phyloP scores from a whole-genome alignment of 2,329 filamentous ascomycete species.

The Exserohilum rostratum region DNA sequence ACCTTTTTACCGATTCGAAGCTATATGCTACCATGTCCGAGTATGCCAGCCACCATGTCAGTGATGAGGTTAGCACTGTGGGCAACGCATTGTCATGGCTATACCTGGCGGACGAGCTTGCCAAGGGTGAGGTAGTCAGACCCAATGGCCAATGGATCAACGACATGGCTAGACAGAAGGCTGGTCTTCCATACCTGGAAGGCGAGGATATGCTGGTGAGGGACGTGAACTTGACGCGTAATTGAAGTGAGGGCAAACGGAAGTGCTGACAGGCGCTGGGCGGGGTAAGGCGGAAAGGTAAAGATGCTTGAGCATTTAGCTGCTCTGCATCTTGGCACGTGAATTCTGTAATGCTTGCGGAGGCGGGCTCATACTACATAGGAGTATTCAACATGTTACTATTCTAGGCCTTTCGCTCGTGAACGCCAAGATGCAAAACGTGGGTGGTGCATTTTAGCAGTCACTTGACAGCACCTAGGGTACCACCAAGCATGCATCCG shows the following conservation, averaged over 20 bases:
- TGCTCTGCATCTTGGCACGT: not conserved
- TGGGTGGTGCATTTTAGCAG: not conserved
- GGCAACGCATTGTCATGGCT: conserved; percentile 79
- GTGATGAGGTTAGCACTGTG: conserved; percentile 81
- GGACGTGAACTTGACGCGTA: conserved; percentile 6
- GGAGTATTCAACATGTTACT: not conserved
- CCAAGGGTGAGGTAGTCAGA: conserved; percentile 62
- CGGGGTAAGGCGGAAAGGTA: not conserved
- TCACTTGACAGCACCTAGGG: not conserved
- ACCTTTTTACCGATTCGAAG: conserved; percentile 69
- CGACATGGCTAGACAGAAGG: conserved; percentile 72
- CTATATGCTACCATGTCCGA: conserved; percentile 71
- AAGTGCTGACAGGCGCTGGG: not conserved
- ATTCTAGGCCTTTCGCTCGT: not conserved
- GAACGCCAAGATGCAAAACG: not conserved
- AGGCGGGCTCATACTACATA: not conserved
- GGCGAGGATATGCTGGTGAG: conserved; percentile 66
- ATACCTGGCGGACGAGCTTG: conserved; percentile 73
- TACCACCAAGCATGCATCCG: no score
- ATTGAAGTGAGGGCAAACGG: not conserved
- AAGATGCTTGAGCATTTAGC: not conserved
- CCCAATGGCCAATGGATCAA: conserved; percentile 73
- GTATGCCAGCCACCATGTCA: conserved; percentile 70
- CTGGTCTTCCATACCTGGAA: conserved; percentile 63
- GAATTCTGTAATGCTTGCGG: not conserved